Conservation (phyloP, 495 filamentous ascomycete species). For the Acidomyces sp. region DNA sequence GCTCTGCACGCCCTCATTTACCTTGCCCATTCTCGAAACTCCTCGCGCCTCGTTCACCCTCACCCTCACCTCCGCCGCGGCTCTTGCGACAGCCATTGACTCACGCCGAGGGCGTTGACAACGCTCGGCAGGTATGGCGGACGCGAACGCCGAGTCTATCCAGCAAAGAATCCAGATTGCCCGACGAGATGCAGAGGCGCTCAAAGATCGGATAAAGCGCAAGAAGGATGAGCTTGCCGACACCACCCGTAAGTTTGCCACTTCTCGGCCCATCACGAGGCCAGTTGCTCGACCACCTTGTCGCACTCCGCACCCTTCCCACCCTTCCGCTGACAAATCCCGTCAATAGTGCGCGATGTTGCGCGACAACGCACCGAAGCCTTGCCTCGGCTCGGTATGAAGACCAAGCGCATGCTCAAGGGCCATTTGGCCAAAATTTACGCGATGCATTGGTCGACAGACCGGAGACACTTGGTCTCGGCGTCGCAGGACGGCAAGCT, state of each 20-base stretch:
- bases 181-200: constrained; percentile 89
- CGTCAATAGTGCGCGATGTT: constrained; percentile 66
- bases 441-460: constrained; percentile 99
- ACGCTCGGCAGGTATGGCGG: constrained; percentile 33
- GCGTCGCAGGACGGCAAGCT: constrained; percentile 98
- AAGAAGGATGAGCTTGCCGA: constrained; percentile 99
- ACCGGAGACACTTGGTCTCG: constrained; percentile 92
- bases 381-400: constrained; percentile 89
- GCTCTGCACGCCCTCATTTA: neutral
- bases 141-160: constrained; percentile 60
- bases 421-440: constrained; percentile 98
- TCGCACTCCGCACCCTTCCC: too few species aligned
- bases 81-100: constrained; percentile 14
- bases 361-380: constrained; percentile 77
- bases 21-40: neutral
- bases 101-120: constrained; percentile 12
- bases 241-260: constrained; percentile 71
- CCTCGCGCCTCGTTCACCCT: neutral
- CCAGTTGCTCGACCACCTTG: too few species aligned
- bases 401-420: constrained; percentile 85
- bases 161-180: constrained; percentile 88
- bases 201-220: constrained; percentile 98
- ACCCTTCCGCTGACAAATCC: constrained; percentile 16
- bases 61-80: neutral
- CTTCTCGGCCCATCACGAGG: too few species aligned